Evolutionary conservation across 371 early-diverging fungal genomes (phyloP).

Genomic region (Circinella minor): DNA sequence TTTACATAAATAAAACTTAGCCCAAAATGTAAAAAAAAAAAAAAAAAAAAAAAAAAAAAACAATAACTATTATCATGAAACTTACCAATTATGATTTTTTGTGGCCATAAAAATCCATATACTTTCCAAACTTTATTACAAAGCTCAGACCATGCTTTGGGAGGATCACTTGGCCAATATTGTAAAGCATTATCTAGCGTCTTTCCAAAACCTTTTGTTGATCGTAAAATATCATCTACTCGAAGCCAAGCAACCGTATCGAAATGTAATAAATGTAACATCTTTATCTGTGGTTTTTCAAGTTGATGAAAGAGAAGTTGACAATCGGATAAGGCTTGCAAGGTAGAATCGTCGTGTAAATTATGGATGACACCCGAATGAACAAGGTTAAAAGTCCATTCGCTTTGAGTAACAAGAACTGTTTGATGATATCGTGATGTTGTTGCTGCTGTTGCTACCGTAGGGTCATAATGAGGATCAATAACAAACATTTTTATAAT

Average conservation of each 20-base stretch:
- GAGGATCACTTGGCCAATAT: constrained; percentile 24
- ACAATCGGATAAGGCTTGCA: constrained; percentile 40
- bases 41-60: not conserved
- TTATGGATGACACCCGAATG: constrained; percentile 33
- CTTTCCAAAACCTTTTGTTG: constrained; percentile 29
- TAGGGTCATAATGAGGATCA: not conserved
- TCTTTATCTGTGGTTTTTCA: constrained; percentile 20
- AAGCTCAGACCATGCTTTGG: constrained; percentile 29
- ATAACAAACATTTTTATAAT: constrained; percentile 10
- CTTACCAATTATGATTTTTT: constrained; percentile 37
- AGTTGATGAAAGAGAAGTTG: constrained; percentile 35
- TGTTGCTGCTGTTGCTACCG: not conserved
- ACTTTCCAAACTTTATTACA: constrained; percentile 32
- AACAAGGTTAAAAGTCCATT: constrained; percentile 40
- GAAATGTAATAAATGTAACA: constrained; percentile 31
- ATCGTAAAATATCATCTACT: constrained; percentile 34
- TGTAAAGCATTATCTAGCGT: constrained; percentile 25
- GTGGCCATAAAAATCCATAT: constrained; percentile 55
- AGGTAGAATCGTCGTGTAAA: constrained; percentile 34
- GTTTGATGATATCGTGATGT: constrained; percentile 5
- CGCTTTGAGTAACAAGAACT: constrained; percentile 38
- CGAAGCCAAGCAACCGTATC: constrained; percentile 42
- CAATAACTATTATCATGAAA: not conserved
- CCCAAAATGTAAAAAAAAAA: not conserved
- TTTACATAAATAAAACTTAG: constrained; percentile 8